Evolutionary conservation across 768 basidiomycete genomes (phyloP), one percentile per base, ranked within the genome.

Genomic region (Tremella yokohamensis): DNA sequence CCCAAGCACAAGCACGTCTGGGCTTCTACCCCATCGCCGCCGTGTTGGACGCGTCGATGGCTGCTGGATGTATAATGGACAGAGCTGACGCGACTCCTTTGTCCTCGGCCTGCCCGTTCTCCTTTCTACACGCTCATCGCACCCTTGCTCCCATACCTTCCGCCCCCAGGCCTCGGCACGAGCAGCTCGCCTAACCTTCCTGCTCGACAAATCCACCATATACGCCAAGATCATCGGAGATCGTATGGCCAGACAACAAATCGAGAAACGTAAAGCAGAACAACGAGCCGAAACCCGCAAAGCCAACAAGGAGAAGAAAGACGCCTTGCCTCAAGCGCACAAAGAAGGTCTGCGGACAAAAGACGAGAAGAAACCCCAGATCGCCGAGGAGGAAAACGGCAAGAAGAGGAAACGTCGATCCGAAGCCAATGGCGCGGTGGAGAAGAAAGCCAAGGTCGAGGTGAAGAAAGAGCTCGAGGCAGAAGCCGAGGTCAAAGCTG

Each of bases 161-260:
- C 20, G 12, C 13, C 8, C 4, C 4, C 8, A 69, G 67, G 54
- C 61, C 18, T 26, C 62, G 13, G 72, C 72, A 9, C 64, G 72
- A 22, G 66, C 66, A 7, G 52, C 56, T 9, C 57, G 69, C 11
- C 57, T 73, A 0, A 56, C 60, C 8, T 84, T 80, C 51, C 82
- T 92, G 22, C 81, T 92, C 19, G 82, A 90, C 54, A 87, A 87
- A 65, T 89, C 88, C 0, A 82, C 83, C 0, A 80, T 85, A n/a
- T 91, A 87, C 67, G 85, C 89, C 1, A 81, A 79, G 52, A 81
- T 88, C 40, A 79, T 92, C 13, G 83, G 85, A 48, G 80, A 83
- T 20, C 83, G 86, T 56, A 90, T 91, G 87, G 87, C 89, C 60
- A 56, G 57, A 62, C 78, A 72, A 59, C 70, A 70, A 22, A 71